Percentiles rank a stretch among this genome's conserved stretches.
These are phyloP conservation scores for Aspergillus hortae DNA, from an alignment of 2,329 filamentous ascomycete genomes.

Conservation along the genomic window DNA sequence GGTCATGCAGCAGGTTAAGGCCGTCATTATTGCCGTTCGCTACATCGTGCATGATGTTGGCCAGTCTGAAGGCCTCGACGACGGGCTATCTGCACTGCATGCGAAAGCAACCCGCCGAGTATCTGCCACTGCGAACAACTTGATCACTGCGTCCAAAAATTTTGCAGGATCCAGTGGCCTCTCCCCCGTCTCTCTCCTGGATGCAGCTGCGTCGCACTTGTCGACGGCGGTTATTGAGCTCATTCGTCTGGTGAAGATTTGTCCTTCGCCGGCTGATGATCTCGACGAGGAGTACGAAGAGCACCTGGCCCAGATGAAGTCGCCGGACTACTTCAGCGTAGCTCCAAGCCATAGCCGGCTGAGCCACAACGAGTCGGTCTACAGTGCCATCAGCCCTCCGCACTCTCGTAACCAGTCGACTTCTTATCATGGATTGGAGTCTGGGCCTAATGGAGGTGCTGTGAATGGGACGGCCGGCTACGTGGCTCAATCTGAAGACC, in stretches of 20 bases:
- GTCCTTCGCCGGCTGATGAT: constrained; percentile 69
- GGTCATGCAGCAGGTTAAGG: constrained; percentile 82
- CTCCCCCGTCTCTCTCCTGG: constrained; percentile 86
- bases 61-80: constrained; percentile 53
- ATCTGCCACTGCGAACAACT: constrained; percentile 89
- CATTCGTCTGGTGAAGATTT: constrained; percentile 77
- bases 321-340: constrained; percentile 64
- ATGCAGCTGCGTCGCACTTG: constrained; percentile 88
- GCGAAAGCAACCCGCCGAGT: constrained; percentile 74
- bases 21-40: constrained; percentile 76
- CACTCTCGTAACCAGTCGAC: constrained; percentile 32
- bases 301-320: constrained; percentile 60
- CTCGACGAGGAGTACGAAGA: constrained; percentile 73
- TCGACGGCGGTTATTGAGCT: constrained; percentile 83
- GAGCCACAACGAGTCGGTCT: constrained; percentile 69
- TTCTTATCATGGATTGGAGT: constrained; percentile 20
- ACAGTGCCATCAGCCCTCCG: constrained; percentile 70
- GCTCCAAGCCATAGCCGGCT: constrained; percentile 46
- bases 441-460: constrained; percentile 28
- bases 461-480: constrained; percentile 35
- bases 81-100: constrained; percentile 57
- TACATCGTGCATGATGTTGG: constrained; percentile 78
- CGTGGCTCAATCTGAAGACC: constrained; percentile 41
- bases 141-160: constrained; percentile 93
- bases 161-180: constrained; percentile 79